A percentile compares a stretch with the other conserved stretches of the same genome.
These are phyloP conservation scores for Coriaria nepalensis DNA, from an alignment of 306 rosid genomes.

Conservation along the genomic window DNA sequence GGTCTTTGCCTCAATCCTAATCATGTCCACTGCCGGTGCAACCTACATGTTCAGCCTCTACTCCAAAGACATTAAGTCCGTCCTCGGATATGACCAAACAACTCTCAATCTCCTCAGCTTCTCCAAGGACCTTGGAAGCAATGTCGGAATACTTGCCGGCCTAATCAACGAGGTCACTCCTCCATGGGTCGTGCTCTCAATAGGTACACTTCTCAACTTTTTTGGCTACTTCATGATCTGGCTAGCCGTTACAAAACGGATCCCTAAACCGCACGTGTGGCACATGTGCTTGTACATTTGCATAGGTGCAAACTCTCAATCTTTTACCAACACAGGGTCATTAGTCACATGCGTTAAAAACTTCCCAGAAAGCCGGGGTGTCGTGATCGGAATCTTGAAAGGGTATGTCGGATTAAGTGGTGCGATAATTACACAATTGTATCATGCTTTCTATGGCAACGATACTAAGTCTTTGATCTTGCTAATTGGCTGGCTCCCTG, in stretches of 20 bases:
- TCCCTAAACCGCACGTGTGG: conserved; percentile 4
- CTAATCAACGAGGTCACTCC: conserved; percentile 15
- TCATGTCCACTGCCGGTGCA: conserved; percentile 17
- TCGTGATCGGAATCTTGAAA: conserved; percentile 59
- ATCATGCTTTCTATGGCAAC: conserved; percentile 17
- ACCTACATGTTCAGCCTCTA: conserved; percentile 13
- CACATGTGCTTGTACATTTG: conserved; percentile 16
- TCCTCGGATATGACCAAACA: conserved; percentile 11
- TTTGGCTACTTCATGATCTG: conserved; percentile 17
- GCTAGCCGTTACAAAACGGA: conserved; percentile 8
- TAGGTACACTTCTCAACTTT: conserved; percentile 9
- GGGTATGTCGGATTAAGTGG: conserved; percentile 53
- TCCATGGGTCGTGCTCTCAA: conserved; percentile 15
- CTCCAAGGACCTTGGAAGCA: conserved; percentile 12
- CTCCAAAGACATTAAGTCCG: conserved; percentile 3
- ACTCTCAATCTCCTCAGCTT: conserved; percentile 11
- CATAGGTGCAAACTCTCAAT: conserved; percentile 12
- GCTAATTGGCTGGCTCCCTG: conserved; percentile 26
- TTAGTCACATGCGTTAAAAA: conserved; percentile 57
- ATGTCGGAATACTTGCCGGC: conserved; percentile 12
- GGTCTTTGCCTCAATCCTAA: conserved; percentile 13
- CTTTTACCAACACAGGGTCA: conserved; percentile 45
- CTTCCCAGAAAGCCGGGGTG: conserved; percentile 61
- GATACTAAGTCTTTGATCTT: conserved; percentile 16
- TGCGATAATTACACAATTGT: conserved; percentile 24